These are phyloP conservation scores for Purshia tridentata DNA, from an alignment of 306 rosid genomes.

Conservation along the genomic window DNA sequence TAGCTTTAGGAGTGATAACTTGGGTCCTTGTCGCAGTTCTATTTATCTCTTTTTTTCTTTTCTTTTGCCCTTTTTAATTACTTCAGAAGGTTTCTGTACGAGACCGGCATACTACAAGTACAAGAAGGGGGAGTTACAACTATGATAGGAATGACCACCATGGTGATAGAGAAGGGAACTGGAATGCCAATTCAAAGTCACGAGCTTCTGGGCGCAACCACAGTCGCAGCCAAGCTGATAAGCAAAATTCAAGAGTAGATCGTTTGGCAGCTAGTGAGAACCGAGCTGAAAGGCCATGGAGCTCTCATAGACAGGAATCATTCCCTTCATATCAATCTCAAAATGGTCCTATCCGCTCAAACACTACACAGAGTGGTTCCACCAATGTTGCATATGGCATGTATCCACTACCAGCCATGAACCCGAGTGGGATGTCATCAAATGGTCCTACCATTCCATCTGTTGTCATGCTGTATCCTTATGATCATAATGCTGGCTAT, in stretches of 20 bases:
- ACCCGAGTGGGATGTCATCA: constrained; percentile 61
- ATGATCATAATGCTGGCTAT: constrained; percentile 61
- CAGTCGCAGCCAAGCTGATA: constrained; percentile 66
- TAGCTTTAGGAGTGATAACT: neutral
- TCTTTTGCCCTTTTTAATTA: constrained; percentile 8
- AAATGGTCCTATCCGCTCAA: constrained; percentile 77
- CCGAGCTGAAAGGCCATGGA: constrained; percentile 77
- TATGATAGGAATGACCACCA: constrained; percentile 80
- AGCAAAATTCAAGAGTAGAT: constrained; percentile 59
- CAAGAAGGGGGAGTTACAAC: constrained; percentile 72
- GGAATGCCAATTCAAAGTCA: constrained; percentile 70
- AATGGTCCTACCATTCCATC: constrained; percentile 77
- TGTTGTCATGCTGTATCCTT: constrained; percentile 85
- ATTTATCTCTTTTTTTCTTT: constrained; percentile 3
- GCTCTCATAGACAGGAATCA: constrained; percentile 72
- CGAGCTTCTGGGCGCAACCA: constrained; percentile 73
- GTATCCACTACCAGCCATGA: constrained; percentile 73
- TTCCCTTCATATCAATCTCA: constrained; percentile 52
- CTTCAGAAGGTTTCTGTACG: constrained; percentile 75
- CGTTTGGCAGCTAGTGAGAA: constrained; percentile 61
- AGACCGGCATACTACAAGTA: constrained; percentile 67
- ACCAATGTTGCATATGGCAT: constrained; percentile 68
- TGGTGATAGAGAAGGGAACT: constrained; percentile 81
- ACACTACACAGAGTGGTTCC: constrained; percentile 51
- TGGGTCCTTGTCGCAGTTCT: neutral